Conservation (phyloP, 768 basidiomycete species). For the Suillus alpinus region DNA sequence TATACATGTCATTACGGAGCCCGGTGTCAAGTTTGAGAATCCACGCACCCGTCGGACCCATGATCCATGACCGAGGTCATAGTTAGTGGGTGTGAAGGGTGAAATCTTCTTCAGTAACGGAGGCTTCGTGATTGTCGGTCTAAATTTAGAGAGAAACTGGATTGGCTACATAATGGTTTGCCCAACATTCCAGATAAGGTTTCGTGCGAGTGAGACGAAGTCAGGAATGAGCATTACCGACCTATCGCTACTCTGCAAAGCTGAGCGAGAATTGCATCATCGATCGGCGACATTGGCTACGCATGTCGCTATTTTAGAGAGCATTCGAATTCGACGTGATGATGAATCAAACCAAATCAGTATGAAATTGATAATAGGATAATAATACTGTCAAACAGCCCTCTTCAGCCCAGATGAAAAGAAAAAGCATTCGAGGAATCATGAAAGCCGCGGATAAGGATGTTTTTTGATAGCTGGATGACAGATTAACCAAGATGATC, state of each 20-base stretch:
- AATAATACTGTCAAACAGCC: background rate
- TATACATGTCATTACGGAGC: background rate
- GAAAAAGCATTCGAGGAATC: background rate
- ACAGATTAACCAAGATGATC: background rate
- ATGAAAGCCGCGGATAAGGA: background rate
- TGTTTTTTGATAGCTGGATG: background rate
- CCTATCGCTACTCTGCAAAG: background rate
- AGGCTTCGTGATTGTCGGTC: background rate
- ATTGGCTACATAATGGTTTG: background rate
- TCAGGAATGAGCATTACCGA: background rate
- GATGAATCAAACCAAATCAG: background rate
- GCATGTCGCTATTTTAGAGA: background rate
- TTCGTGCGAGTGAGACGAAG: background rate
- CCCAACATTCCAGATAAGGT: background rate
- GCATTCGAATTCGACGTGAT: background rate
- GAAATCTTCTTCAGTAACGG: background rate
- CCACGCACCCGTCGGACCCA: background rate
- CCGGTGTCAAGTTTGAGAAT: background rate
- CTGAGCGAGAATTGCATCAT: background rate
- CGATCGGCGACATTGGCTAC: background rate
- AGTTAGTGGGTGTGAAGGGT: background rate
- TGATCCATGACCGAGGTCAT: background rate
- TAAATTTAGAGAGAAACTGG: constrained; percentile 1
- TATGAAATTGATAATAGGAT: background rate
- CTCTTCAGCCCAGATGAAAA: background rate